Conservation (phyloP, 805 yeast genomes). For the Maudiozyma saulgeensis region DNA sequence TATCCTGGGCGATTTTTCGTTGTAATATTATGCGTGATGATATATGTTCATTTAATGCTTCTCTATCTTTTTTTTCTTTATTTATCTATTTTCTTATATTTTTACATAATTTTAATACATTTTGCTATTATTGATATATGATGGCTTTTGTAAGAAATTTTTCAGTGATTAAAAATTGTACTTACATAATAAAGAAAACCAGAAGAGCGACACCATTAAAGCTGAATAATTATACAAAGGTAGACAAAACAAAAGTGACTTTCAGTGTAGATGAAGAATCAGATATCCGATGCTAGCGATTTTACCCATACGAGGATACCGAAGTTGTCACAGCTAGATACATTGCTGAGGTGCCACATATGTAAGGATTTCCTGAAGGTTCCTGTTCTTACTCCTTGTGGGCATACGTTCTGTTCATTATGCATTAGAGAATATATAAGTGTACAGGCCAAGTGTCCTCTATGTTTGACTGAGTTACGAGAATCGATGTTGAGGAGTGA, state of each 20-base stretch:
- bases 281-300: constrained; percentile 58
- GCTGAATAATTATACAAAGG: too few species aligned
- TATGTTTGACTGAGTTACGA: constrained; percentile 61
- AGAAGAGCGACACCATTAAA: too few species aligned
- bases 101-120: background rate
- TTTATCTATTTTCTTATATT: background rate
- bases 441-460: constrained; percentile 59
- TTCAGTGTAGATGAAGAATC: constrained; percentile 7
- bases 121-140: background rate
- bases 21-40: background rate
- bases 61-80: background rate
- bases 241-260: background rate
- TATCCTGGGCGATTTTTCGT: background rate
- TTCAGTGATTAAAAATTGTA: background rate
- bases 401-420: constrained; percentile 81
- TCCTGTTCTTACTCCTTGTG: constrained; percentile 78
- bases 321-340: constrained; percentile 49
- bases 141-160: background rate
- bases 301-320: constrained; percentile 53
- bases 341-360: constrained; percentile 70
- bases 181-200: too few species aligned
- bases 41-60: background rate
- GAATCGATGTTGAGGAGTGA: constrained; percentile 64
- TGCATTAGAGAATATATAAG: constrained; percentile 69
- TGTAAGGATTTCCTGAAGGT: constrained; percentile 76